Evolutionary conservation across 1,284 basidiomycete genomes (phyloP).

Genomic region (Ceraceosorus guamensis): DNA sequence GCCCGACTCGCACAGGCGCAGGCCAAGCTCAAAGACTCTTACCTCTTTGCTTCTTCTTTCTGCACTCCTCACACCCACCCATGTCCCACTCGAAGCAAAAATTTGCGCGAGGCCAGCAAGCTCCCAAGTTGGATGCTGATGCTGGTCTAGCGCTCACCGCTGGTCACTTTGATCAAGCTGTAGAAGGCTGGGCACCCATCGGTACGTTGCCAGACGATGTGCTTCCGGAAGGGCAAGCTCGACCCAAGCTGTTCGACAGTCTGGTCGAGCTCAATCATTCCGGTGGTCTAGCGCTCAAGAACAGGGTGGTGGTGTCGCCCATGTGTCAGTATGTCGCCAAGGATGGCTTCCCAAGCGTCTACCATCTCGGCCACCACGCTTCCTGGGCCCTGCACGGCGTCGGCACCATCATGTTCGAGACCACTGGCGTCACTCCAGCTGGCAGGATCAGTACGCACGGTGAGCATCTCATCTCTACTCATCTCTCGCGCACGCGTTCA

Average conservation of each 20-base stretch:
- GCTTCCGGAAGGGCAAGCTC: constrained; percentile 21
- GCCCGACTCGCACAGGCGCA: no score
- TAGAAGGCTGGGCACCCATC: constrained; percentile 20
- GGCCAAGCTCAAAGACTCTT: background rate
- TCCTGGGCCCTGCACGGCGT: constrained; percentile 44
- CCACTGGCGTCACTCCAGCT: constrained; percentile 59
- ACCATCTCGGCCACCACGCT: constrained; percentile 42
- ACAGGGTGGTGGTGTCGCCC: constrained; percentile 24
- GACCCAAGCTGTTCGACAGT: constrained; percentile 32
- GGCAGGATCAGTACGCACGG: constrained; percentile 56
- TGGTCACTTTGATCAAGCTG: constrained; percentile 7
- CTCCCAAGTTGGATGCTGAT: constrained; percentile 5
- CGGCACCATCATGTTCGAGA: constrained; percentile 41
- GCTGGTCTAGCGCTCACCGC: constrained; percentile 7
- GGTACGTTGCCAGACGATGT: constrained; percentile 33
- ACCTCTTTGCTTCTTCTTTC: background rate
- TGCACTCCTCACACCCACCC: background rate
- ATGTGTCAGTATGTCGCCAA: constrained; percentile 43
- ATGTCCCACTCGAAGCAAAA: background rate
- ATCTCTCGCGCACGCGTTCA: no score
- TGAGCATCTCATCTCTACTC: no score
- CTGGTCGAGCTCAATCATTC: constrained; percentile 20
- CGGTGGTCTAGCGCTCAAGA: constrained; percentile 30
- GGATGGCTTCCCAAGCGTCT: constrained; percentile 40
- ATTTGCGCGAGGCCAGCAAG: constrained; percentile 4